Percentiles rank a stretch among this genome's conserved stretches.
Conservation (phyloP, 2,329 filamentous ascomycete species). For the Phoma sp. region DNA sequence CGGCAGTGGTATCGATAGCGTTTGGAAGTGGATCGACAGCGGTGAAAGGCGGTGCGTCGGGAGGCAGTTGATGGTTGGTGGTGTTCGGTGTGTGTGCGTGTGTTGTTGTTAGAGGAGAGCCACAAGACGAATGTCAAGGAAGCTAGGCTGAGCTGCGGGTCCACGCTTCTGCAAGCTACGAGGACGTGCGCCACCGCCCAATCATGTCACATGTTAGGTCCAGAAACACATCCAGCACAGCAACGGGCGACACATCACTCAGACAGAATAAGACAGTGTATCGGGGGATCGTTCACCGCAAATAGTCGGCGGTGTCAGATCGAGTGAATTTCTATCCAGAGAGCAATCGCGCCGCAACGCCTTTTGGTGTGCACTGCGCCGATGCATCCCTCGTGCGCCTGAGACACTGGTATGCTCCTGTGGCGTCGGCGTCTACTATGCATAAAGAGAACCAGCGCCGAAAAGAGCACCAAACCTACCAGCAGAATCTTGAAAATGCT, state of each 20-base stretch:
- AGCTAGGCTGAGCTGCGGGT: constrained; percentile 9
- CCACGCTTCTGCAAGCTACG: background rate
- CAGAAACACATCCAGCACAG: constrained; percentile 5
- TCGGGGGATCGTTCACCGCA: constrained; percentile 35
- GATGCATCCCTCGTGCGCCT: constrained; percentile 25
- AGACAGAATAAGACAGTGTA: background rate
- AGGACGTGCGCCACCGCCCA: constrained; percentile 5
- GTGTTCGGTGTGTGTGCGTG: constrained; percentile 8
- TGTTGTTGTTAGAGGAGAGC: constrained; percentile 32
- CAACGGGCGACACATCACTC: constrained; percentile 3
- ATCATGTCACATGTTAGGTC: background rate
- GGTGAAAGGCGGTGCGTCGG: background rate
- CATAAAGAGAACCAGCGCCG: constrained; percentile 23
- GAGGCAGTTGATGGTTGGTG: background rate
- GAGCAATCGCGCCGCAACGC: constrained; percentile 21
- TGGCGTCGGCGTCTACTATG: constrained; percentile 20
- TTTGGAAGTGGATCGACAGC: background rate
- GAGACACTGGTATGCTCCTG: constrained; percentile 23
- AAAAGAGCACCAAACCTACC: constrained; percentile 26
- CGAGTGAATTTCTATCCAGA: constrained; percentile 43
- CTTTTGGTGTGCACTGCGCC: constrained; percentile 21
- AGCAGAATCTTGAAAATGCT: constrained; percentile 18
- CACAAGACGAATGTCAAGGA: constrained; percentile 17
- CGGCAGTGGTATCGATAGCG: constrained; percentile 4
- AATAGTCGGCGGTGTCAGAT: constrained; percentile 26